Conservation (phyloP, 164 flowering plant genomes). For the Macadamia integrifolia region DNA sequence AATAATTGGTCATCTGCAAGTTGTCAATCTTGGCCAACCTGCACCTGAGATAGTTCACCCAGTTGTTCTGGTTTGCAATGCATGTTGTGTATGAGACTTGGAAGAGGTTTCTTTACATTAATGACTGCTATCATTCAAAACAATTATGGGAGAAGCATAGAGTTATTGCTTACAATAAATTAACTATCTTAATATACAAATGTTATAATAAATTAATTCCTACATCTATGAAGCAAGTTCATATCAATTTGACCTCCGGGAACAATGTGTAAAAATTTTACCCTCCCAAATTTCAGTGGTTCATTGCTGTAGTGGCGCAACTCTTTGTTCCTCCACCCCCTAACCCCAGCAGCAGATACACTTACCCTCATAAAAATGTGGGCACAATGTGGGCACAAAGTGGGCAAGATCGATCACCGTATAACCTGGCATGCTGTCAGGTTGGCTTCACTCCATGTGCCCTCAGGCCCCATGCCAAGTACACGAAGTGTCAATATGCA, state of each 20-base stretch:
- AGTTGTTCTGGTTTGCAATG: too few relatives aligned
- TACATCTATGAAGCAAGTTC: background rate
- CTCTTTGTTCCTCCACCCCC: background rate
- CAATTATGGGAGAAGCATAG: too few relatives aligned
- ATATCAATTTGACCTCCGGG: constrained; percentile 14
- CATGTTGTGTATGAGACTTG: too few relatives aligned
- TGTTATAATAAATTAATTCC: background rate
- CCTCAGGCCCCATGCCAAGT: background rate
- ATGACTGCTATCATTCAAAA: too few relatives aligned
- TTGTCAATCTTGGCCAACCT: too few relatives aligned
- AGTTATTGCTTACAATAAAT: background rate
- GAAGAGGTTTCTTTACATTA: too few relatives aligned
- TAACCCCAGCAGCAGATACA: background rate
- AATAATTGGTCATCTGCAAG: too few relatives aligned
- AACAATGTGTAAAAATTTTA: constrained; percentile 1
- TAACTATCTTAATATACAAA: background rate
- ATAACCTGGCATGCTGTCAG: background rate
- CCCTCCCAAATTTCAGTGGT: background rate
- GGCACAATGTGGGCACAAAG: background rate
- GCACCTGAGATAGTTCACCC: too few relatives aligned
- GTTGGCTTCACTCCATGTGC: background rate
- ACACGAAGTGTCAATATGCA: background rate
- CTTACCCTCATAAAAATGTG: background rate
- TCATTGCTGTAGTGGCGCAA: background rate
- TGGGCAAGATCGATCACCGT: background rate